Evolutionary conservation across 805 yeast genomes (phyloP).

Genomic region (Pichia pseudocactophila): DNA sequence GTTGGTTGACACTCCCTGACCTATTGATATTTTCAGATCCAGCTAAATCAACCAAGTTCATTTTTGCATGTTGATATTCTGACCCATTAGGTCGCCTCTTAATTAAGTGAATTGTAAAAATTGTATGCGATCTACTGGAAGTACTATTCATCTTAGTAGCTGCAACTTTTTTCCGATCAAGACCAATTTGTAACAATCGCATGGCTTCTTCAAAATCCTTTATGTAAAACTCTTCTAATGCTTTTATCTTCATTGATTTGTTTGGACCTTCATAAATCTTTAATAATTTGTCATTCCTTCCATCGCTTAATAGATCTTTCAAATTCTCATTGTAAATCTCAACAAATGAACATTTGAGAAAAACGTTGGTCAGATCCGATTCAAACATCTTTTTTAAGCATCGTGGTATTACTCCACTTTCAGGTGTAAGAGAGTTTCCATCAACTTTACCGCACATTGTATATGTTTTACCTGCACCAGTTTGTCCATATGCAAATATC

Average conservation of each 20-base stretch:
- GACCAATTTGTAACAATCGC: constrained; percentile 44
- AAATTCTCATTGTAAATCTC: constrained; percentile 41
- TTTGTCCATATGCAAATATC: constrained; percentile 51
- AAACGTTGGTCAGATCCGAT: constrained; percentile 25
- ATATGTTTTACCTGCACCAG: constrained; percentile 54
- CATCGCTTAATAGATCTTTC: constrained; percentile 37
- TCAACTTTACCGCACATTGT: constrained; percentile 47
- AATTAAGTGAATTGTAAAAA: constrained; percentile 55
- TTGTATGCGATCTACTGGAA: constrained; percentile 71
- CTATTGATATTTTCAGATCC: constrained; percentile 86
- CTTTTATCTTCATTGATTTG: constrained; percentile 44
- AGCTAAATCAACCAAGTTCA: constrained; percentile 83
- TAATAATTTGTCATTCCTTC: constrained; percentile 22
- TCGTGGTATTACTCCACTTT: constrained; percentile 45
- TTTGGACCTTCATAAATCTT: constrained; percentile 30
- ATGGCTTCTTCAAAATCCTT: constrained; percentile 50
- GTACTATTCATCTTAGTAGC: constrained; percentile 65
- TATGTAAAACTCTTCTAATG: constrained; percentile 53
- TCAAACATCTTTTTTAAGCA: constrained; percentile 35
- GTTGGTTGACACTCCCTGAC: constrained; percentile 78
- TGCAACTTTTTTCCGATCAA: constrained; percentile 54
- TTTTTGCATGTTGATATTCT: constrained; percentile 26
- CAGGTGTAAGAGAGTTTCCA: constrained; percentile 18
- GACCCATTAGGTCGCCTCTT: constrained; percentile 27
- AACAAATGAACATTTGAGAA: constrained; percentile 44